phyloP scores from a whole-genome alignment of 176 grass and related monocot genomes.

The Urochloa ruziziensis region DNA sequence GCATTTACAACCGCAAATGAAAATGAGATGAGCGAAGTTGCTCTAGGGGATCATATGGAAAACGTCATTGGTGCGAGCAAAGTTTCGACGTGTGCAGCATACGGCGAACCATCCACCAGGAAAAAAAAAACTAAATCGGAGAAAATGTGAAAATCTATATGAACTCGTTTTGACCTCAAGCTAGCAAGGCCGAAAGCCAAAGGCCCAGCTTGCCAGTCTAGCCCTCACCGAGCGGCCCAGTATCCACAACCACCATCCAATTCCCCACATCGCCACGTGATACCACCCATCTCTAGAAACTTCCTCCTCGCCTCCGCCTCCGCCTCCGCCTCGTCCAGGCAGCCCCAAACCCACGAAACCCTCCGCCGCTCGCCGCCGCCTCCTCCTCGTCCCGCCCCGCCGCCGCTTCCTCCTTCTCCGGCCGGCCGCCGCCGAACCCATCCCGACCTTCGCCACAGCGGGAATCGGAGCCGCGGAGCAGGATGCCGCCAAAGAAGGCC shows the following conservation, averaged over 20 bases:
- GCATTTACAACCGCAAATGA: no score
- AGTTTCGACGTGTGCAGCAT: no score
- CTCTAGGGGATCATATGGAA: no score
- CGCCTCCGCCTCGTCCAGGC: constrained; percentile 30
- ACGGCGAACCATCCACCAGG: no score
- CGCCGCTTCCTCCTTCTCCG: constrained; percentile 27
- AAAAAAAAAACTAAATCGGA: neutral
- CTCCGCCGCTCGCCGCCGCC: neutral
- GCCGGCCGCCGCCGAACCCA: neutral
- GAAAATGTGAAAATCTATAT: neutral
- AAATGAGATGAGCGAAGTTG: no score
- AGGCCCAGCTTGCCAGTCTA: neutral
- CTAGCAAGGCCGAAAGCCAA: neutral
- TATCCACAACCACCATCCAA: neutral
- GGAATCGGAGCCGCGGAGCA: constrained; percentile 8
- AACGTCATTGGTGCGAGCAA: no score
- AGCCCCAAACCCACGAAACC: constrained; percentile 52
- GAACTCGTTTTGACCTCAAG: neutral
- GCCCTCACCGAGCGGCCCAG: neutral
- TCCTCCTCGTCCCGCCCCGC: neutral
- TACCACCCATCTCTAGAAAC: constrained; percentile 46
- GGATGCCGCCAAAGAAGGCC: constrained; percentile 90
- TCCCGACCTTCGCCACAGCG: neutral
- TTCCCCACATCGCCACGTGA: constrained; percentile 30
- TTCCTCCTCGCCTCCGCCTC: constrained; percentile 42